Percentiles rank a stretch among this genome's conserved stretches.
phyloP scores from a whole-genome alignment of 208 protist genomes.

The Leishmania major region DNA sequence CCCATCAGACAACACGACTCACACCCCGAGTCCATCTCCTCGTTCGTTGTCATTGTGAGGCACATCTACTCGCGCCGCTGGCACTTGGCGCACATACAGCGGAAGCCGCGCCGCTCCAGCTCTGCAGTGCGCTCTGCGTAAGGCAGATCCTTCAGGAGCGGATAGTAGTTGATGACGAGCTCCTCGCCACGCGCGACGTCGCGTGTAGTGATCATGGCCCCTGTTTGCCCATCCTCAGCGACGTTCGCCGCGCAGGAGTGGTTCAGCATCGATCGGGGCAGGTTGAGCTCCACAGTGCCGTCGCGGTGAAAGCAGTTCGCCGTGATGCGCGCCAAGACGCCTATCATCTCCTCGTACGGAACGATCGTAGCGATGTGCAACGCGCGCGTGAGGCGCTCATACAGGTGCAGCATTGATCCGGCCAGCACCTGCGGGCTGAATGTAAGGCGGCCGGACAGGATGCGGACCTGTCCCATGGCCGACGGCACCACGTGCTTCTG shows the following conservation, averaged over 20 bases:
- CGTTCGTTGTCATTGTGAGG: neutral
- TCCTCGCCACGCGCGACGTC: conserved; percentile 60
- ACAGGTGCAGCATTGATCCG: conserved; percentile 68
- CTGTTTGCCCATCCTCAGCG: conserved; percentile 52
- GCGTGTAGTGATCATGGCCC: conserved; percentile 51
- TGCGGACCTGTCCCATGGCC: conserved; percentile 70
- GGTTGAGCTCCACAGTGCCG: conserved; percentile 58
- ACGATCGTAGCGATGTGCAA: conserved; percentile 68
- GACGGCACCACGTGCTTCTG: conserved; percentile 61
- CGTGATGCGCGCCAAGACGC: conserved; percentile 64
- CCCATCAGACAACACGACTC: neutral
- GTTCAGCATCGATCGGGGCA: conserved; percentile 80
- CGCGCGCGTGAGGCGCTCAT: conserved; percentile 69
- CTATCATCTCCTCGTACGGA: conserved; percentile 83
- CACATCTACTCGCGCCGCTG: conserved; percentile 20
- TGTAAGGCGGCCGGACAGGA: conserved; percentile 65
- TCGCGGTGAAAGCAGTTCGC: conserved; percentile 79
- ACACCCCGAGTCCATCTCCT: neutral
- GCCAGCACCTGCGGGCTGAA: conserved; percentile 64
- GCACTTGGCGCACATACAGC: conserved; percentile 62
- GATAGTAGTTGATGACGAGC: conserved; percentile 82
- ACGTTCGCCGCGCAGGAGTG: conserved; percentile 85
- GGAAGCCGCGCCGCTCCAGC: conserved; percentile 57
- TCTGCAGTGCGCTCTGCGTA: conserved; percentile 58
- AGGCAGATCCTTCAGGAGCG: conserved; percentile 59